A percentile compares a stretch with the other conserved stretches of the same genome.
These are phyloP conservation scores for Metarhizium sp. DNA, from an alignment of 2,329 filamentous ascomycete species.

Conservation along the genomic window DNA sequence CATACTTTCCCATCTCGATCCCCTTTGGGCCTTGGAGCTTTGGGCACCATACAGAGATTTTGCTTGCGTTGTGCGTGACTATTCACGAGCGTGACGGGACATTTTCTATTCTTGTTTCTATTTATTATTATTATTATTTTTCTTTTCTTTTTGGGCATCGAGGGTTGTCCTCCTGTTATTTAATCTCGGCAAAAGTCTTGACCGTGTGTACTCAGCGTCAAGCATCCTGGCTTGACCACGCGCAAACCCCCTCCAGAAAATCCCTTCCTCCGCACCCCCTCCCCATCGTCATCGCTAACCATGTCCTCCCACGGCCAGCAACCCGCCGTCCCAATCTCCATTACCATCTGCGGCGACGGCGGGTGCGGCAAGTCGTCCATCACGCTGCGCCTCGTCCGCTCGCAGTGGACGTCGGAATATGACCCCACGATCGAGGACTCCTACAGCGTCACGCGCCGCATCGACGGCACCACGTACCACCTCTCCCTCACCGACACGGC, in stretches of 20 bases:
- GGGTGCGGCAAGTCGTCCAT: constrained; percentile 81
- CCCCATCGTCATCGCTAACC: not conserved
- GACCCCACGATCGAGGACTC: constrained; percentile 77
- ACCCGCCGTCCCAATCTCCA: constrained; percentile 50
- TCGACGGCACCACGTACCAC: constrained; percentile 74
- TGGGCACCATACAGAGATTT: no score
- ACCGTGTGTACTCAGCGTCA: not conserved
- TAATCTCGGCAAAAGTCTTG: not conserved
- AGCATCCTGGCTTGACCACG: not conserved
- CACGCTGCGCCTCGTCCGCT: constrained; percentile 71
- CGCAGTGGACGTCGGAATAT: constrained; percentile 77
- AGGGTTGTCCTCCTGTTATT: not conserved
- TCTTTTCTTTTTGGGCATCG: not conserved
- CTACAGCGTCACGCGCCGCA: constrained; percentile 70
- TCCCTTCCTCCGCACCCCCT: no score
- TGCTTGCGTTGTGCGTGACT: no score
- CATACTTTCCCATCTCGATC: not conserved
- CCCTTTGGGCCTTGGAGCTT: not conserved
- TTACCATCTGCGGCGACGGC: constrained; percentile 81
- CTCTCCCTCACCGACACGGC: constrained; percentile 75
- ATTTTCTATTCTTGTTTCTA: not conserved
- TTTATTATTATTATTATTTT: not conserved
- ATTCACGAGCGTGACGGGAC: not conserved
- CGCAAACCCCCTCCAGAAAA: no score
- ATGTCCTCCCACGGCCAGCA: constrained; percentile 8